A percentile compares a stretch with the other conserved stretches of the same genome.
phyloP scores from a whole-genome alignment of 306 rosid species.

The Urtica urens region DNA sequence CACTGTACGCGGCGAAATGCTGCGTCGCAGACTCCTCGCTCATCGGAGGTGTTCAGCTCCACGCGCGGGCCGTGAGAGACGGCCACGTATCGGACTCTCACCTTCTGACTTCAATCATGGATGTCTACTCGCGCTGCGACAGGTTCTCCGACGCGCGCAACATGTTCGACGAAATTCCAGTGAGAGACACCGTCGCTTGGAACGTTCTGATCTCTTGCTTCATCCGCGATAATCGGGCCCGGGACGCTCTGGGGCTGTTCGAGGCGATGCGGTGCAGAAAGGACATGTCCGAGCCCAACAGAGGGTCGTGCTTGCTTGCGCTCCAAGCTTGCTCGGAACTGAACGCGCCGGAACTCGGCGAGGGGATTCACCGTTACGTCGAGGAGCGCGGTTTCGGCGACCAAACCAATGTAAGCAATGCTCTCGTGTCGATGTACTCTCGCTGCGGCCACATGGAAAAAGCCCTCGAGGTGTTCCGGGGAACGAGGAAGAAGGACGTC shows the following conservation, averaged over 20 bases:
- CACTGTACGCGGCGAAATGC: slow-evolving; percentile 46
- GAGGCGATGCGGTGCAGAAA: slow-evolving; percentile 49
- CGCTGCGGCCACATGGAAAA: slow-evolving; percentile 71
- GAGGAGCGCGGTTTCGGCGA: slow-evolving; percentile 37
- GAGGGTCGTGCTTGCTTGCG: slow-evolving; percentile 66
- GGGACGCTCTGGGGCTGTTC: slow-evolving; percentile 61
- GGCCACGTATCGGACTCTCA: slow-evolving; percentile 53
- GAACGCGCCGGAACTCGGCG: slow-evolving; percentile 65
- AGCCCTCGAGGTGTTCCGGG: slow-evolving; percentile 57
- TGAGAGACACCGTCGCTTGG: slow-evolving; percentile 69
- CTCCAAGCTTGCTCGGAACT: slow-evolving; percentile 76
- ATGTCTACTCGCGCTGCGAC: slow-evolving; percentile 47
- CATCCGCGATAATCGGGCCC: slow-evolving; percentile 45
- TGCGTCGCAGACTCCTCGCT: slow-evolving; percentile 42
- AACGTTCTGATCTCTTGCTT: slow-evolving; percentile 72
- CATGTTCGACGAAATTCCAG: slow-evolving; percentile 64
- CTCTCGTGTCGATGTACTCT: slow-evolving; percentile 76
- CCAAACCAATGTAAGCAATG: slow-evolving; percentile 38
- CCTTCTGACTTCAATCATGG: slow-evolving; percentile 61
- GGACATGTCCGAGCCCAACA: slow-evolving; percentile 38
- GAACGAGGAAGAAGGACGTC: slow-evolving; percentile 35
- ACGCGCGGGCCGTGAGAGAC: slow-evolving; percentile 44
- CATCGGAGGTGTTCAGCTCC: slow-evolving; percentile 55
- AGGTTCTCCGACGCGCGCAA: slow-evolving; percentile 41
- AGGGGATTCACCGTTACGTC: slow-evolving; percentile 47